Evolutionary conservation across 768 basidiomycete genomes (phyloP), one percentile per base, ranked within the genome.

Genomic region (Leccinum broughii): DNA sequence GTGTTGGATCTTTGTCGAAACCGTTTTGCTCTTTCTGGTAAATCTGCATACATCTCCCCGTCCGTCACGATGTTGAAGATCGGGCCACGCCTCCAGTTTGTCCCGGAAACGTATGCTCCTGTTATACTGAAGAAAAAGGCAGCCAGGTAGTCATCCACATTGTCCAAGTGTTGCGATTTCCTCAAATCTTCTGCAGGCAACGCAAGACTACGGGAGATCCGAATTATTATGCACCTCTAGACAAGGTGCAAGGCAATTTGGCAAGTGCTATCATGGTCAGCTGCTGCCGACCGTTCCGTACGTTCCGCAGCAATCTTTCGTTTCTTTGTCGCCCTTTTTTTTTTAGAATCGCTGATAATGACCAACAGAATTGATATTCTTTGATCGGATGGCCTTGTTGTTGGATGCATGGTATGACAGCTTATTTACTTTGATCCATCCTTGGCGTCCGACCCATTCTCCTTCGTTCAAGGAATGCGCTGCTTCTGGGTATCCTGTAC

Each of bases 331-430:
- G 37, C 37, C 0, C 37, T 30, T 30, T 30, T 30, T 15, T 14
- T 37, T 44, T 44, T 2, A 6, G 11, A 13, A 13, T 46, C 2
- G 10, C 44, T 46, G 10, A 46, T 20, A 13, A 46, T 22, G 20
- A 17, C 20, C 57, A 17, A 37, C 60, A 89, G 88, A 85, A 69
- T 75, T 92, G 6, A 74, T 90, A 5, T 46, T 83, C 0, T 82
- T 77, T 53, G 89, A 95, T 64, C 79, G 82, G n/a, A 93, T 93
- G 90, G 87, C 88, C 0, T 77, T 92, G 4, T 72, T 88, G 5
- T 77, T 93, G 9, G 81, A 91, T 69, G 70, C 82, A 14, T 93
- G 91, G 92, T 88, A 70, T 3, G 80, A 6, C 9, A 46, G 11
- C 11, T 46, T 39, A 39, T 30, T 67, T 32, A 30, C 28, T 22